phyloP scores from a whole-genome alignment of 2,329 filamentous ascomycete species.

The Fusarium pininemorale region DNA sequence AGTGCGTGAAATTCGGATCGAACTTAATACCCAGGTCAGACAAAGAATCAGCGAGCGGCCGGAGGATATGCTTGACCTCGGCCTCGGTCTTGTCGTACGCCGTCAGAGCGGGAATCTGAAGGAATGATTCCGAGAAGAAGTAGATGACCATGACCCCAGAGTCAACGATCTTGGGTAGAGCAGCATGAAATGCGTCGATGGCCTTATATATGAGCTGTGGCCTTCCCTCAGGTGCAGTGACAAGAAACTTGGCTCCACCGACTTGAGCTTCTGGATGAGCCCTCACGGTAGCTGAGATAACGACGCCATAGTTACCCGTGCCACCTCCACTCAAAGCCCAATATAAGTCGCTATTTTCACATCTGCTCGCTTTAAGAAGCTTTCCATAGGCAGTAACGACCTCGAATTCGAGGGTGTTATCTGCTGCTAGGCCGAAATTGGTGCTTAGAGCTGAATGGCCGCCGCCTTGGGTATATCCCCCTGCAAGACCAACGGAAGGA shows the following conservation, averaged over 20 bases:
- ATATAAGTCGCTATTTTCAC: constrained; percentile 64
- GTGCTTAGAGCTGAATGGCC: constrained; percentile 61
- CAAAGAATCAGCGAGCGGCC: constrained; percentile 41
- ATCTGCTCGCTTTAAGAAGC: constrained; percentile 56
- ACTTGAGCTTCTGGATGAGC: constrained; percentile 54
- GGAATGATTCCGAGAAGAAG: constrained; percentile 32
- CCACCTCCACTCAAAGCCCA: constrained; percentile 71
- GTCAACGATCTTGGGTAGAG: constrained; percentile 52
- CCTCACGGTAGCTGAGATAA: constrained; percentile 63
- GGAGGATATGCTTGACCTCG: constrained; percentile 50
- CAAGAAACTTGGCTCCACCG: constrained; percentile 43
- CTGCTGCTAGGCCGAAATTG: constrained; percentile 65
- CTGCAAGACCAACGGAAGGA: constrained; percentile 63
- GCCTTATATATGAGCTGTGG: constrained; percentile 22
- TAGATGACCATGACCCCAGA: constrained; percentile 57
- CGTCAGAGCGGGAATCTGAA: constrained; percentile 49
- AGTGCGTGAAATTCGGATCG: constrained; percentile 23
- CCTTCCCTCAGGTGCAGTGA: constrained; percentile 6
- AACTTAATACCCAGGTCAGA: constrained; percentile 20
- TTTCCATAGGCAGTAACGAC: constrained; percentile 62
- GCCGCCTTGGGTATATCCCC: constrained; percentile 70
- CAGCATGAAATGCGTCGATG: constrained; percentile 38
- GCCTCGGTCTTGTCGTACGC: constrained; percentile 54
- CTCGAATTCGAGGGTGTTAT: constrained; percentile 65
- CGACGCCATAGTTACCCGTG: constrained; percentile 65